These are phyloP conservation scores for Exophiala aquamarina DNA, from an alignment of 2,329 filamentous ascomycete species.

Conservation along the genomic window DNA sequence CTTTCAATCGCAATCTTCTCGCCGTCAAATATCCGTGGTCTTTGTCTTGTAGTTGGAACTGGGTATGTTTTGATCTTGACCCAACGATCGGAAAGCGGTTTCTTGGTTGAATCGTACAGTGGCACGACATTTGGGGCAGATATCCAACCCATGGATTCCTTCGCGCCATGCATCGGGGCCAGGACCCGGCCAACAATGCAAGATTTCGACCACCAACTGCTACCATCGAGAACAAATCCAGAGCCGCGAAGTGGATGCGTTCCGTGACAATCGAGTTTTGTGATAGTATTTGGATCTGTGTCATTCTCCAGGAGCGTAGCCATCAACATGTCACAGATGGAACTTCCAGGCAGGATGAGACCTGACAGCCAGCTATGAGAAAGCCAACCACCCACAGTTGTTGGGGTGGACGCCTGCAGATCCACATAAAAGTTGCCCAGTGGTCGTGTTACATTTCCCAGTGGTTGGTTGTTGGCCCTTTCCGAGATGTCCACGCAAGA, in stretches of 20 bases:
- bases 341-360: conserved; percentile 54
- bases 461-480: neutral
- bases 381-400: conserved; percentile 52
- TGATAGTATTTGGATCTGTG: conserved; percentile 46
- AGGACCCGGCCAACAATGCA: conserved; percentile 57
- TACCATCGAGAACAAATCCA: conserved; percentile 50
- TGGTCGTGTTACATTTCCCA: conserved; percentile 3
- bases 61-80: conserved; percentile 45
- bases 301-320: conserved; percentile 55
- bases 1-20: conserved; percentile 40
- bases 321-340: conserved; percentile 56
- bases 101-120: conserved; percentile 30
- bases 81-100: conserved; percentile 47
- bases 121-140: conserved; percentile 41
- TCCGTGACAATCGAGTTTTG: conserved; percentile 49
- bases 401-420: conserved; percentile 16
- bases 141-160: conserved; percentile 59
- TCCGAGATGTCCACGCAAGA: conserved; percentile 1
- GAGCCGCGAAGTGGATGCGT: conserved; percentile 47
- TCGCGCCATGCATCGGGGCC: conserved; percentile 43
- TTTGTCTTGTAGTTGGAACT: conserved; percentile 29
- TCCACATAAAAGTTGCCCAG: conserved; percentile 17
- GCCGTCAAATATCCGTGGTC: conserved; percentile 46
- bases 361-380: conserved; percentile 57
- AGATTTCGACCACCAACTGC: conserved; percentile 59